Conservation (phyloP, 495 filamentous ascomycete species). For the Neurospora sp. region DNA sequence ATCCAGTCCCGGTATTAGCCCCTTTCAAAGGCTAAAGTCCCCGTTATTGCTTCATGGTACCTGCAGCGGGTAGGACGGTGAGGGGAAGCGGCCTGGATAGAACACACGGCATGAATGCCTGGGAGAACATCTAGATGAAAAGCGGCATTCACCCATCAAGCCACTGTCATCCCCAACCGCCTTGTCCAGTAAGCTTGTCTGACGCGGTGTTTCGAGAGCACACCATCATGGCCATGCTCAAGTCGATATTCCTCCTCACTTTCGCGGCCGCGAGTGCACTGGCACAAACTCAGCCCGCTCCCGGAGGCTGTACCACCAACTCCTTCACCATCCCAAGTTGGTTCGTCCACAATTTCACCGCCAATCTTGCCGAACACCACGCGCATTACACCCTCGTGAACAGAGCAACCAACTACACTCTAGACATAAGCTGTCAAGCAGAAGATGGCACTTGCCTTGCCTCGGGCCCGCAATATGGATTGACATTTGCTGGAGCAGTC, state of each 20-base stretch:
- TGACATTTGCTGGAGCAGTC: neutral
- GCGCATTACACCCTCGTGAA: conserved; percentile 18
- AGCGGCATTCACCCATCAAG: neutral
- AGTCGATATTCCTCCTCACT: neutral
- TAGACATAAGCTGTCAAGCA: conserved; percentile 4
- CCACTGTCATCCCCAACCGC: neutral
- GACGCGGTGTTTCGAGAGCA: neutral
- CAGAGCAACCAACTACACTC: conserved; percentile 17
- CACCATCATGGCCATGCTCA: neutral
- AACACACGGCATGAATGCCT: neutral
- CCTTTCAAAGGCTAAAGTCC: neutral
- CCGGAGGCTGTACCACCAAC: conserved; percentile 8
- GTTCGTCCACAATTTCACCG: conserved; percentile 9
- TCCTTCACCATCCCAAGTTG: conserved; percentile 18
- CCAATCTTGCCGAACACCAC: neutral
- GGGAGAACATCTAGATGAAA: neutral
- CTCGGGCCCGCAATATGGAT: neutral
- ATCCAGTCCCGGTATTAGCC: neutral
- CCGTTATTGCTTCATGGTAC: neutral
- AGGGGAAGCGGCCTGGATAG: neutral
- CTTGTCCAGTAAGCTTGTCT: neutral
- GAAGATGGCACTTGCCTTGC: conserved; percentile 1
- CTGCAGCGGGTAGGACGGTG: neutral
- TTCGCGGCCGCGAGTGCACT: neutral
- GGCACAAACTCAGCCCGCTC: neutral